These are phyloP conservation scores for Backusella macrospora DNA, from an alignment of 192 early-diverging fungal genomes.

Conservation along the genomic window DNA sequence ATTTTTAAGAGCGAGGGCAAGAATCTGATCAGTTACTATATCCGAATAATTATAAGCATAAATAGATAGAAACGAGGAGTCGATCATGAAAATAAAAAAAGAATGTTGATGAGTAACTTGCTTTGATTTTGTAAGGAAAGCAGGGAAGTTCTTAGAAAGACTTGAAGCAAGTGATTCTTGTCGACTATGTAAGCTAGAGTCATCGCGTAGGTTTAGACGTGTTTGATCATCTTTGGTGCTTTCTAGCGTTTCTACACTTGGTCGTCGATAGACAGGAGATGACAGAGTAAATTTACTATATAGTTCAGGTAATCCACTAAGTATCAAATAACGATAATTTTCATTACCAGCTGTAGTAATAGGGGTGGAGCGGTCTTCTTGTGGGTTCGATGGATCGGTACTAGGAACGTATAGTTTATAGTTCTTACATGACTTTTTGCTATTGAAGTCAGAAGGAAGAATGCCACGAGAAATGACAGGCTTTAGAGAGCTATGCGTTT, in stretches of 20 bases:
- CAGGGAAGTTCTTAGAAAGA: constrained; percentile 18
- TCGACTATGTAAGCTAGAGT: constrained; percentile 39
- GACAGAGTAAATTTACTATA: constrained; percentile 34
- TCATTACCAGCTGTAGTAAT: not conserved
- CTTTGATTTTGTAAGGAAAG: constrained; percentile 16
- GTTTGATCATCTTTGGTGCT: constrained; percentile 36
- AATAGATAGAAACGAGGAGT: constrained; percentile 42
- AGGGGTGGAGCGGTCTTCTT: not conserved
- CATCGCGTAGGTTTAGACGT: constrained; percentile 25
- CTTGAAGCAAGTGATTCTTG: constrained; percentile 51
- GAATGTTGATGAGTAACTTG: constrained; percentile 38
- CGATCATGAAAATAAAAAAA: constrained; percentile 52
- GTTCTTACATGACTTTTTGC: constrained; percentile 21
- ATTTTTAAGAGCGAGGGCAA: constrained; percentile 41
- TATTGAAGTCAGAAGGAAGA: constrained; percentile 16
- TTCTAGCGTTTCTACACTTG: constrained; percentile 43
- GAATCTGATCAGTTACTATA: constrained; percentile 49
- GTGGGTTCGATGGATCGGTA: constrained; percentile 27
- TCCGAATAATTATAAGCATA: constrained; percentile 61
- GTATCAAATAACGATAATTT: constrained; percentile 46
- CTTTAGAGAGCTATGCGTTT: constrained; percentile 42
- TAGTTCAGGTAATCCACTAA: constrained; percentile 56
- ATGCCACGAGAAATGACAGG: constrained; percentile 49
- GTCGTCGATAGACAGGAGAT: constrained; percentile 38
- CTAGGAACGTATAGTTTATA: constrained; percentile 30